Conservation (phyloP, 176 grass and related monocot species). For the Bothriochloa decipiens region DNA sequence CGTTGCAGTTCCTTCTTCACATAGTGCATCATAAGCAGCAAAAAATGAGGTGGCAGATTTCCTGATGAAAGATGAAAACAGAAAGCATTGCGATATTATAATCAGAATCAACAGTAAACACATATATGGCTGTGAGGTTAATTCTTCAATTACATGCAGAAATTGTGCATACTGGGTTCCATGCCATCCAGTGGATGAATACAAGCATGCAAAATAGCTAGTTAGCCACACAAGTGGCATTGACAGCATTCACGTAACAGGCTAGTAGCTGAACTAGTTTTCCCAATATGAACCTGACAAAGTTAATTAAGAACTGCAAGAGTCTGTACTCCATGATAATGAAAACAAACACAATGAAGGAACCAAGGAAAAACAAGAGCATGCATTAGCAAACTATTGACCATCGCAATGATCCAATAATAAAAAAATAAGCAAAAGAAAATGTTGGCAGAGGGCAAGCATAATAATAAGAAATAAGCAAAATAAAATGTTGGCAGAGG, state of each 20-base stretch:
- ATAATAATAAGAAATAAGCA: constrained; percentile 6
- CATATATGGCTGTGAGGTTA: neutral
- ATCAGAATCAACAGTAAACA: constrained; percentile 1
- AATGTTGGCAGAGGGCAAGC: neutral
- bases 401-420: neutral
- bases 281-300: no score
- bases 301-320: no score
- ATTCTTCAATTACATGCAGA: constrained; percentile 3
- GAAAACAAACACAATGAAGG: neutral
- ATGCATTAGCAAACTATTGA: neutral
- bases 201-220: constrained; percentile 7
- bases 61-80: constrained; percentile 52
- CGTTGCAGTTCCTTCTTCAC: constrained; percentile 95
- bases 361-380: neutral
- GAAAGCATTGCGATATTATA: constrained; percentile 6
- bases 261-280: constrained; percentile 2
- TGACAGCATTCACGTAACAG: constrained; percentile 12
- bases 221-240: neutral
- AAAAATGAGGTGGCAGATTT: constrained; percentile 94
- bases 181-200: constrained; percentile 15
- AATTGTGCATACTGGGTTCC: neutral
- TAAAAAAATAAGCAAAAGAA: neutral
- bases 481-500: neutral
- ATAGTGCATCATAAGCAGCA: constrained; percentile 92
- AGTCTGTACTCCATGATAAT: neutral